A percentile compares a stretch with the other conserved stretches of the same genome.
Evolutionary conservation across 441 rosid genomes (phyloP).

Genomic region (Dalechampia spathulata): DNA sequence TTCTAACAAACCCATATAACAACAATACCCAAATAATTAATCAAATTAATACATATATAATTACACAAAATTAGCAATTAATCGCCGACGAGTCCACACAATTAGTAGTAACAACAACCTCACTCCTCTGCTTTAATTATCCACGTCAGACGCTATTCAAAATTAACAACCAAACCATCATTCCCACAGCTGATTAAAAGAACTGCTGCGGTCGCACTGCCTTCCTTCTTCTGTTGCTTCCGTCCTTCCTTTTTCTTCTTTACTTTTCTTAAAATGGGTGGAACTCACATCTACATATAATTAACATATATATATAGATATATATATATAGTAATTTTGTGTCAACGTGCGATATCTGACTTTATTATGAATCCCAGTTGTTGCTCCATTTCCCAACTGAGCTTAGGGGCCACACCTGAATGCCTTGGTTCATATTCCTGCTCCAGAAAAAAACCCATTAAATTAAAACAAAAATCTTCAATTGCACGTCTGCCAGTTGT

Average conservation of each 20-base stretch:
- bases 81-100: conserved; percentile 13
- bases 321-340: no score
- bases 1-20: conserved; percentile 28
- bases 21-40: no score
- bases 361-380: conserved; percentile 45
- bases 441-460: background rate
- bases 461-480: background rate
- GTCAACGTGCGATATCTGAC: conserved; percentile 51
- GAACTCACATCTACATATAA: conserved; percentile 26
- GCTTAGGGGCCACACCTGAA: conserved; percentile 62
- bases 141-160: conserved; percentile 12
- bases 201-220: conserved; percentile 8
- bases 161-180: background rate
- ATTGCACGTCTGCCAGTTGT: background rate
- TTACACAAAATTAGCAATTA: background rate
- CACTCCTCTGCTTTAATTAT: background rate
- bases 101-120: conserved; percentile 3
- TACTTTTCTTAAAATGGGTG: background rate
- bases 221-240: background rate
- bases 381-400: conserved; percentile 78
- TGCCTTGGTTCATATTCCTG: conserved; percentile 83
- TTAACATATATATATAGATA: conserved; percentile 3
- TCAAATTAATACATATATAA: conserved; percentile 8
- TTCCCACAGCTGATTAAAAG: conserved; percentile 19
- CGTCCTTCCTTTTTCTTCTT: no score